Conservation (phyloP, 164 flowering plant species). For the Stephania japonica region DNA sequence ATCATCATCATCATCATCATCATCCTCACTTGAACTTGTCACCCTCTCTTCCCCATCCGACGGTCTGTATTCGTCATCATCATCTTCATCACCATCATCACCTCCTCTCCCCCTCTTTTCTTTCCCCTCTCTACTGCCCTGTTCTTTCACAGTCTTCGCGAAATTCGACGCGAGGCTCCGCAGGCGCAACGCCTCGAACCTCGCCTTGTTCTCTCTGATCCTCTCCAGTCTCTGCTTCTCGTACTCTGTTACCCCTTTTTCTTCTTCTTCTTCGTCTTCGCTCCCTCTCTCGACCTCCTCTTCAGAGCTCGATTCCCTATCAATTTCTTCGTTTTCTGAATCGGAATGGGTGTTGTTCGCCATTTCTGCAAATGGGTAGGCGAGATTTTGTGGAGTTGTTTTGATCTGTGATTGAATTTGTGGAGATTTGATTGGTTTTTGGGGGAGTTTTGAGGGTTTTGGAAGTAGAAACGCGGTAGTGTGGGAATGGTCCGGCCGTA, state of each 20-base stretch:
- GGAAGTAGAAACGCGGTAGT: neutral
- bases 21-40: slow-evolving; percentile 31
- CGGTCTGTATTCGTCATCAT: slow-evolving; percentile 64
- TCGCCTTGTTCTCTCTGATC: slow-evolving; percentile 55
- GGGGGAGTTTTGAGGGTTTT: neutral
- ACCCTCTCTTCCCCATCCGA: slow-evolving; percentile 27
- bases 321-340: neutral
- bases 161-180: slow-evolving; percentile 43
- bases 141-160: slow-evolving; percentile 25
- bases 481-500: neutral
- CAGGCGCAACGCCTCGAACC: slow-evolving; percentile 70
- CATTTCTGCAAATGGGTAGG: neutral
- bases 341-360: neutral
- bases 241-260: slow-evolving; percentile 36
- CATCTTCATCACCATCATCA: slow-evolving; percentile 30
- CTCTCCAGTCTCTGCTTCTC: slow-evolving; percentile 58
- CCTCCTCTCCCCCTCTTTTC: slow-evolving; percentile 25
- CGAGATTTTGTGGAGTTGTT: neutral
- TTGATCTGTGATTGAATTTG: neutral
- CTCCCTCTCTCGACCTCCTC: neutral
- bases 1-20: slow-evolving; percentile 30
- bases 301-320: neutral
- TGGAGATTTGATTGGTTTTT: neutral
- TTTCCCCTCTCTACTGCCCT: slow-evolving; percentile 12
- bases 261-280: neutral